Evolutionary conservation across 768 basidiomycete genomes (phyloP).

Genomic region (Tulasnella sp.): DNA sequence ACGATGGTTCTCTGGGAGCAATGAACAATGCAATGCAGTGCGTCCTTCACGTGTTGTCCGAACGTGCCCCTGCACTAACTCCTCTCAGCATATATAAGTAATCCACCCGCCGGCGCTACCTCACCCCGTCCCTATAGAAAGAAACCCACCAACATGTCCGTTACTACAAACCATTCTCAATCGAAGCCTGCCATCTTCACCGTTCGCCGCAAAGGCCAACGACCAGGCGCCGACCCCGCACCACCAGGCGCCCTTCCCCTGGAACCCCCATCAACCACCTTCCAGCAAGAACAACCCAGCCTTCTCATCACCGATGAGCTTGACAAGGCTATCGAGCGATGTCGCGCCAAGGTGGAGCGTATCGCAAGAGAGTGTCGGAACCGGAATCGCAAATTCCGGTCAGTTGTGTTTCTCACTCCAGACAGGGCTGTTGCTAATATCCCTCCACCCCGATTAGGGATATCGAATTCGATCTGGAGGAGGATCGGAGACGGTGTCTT

Average conservation of each 20-base stretch:
- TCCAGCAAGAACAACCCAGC: constrained; percentile 23
- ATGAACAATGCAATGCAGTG: too few relatives aligned
- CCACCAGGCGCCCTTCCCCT: not conserved
- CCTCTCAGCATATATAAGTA: too few relatives aligned
- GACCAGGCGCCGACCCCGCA: too few relatives aligned
- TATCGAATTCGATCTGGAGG: constrained; percentile 43
- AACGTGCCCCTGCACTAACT: too few relatives aligned
- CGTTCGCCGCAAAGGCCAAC: too few relatives aligned
- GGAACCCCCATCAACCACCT: not conserved
- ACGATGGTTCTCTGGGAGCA: too few relatives aligned
- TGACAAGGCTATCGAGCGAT: constrained; percentile 36
- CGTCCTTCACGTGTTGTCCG: too few relatives aligned
- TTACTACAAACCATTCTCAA: too few relatives aligned
- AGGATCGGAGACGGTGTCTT: constrained; percentile 32
- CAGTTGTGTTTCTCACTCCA: constrained; percentile 13
- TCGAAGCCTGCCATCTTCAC: too few relatives aligned
- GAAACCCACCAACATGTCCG: too few relatives aligned
- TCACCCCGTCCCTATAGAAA: too few relatives aligned
- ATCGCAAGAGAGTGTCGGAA: constrained; percentile 37
- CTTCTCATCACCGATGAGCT: constrained; percentile 37
- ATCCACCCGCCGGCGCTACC: too few relatives aligned
- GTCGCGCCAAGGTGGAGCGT: constrained; percentile 33
- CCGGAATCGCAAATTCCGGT: constrained; percentile 43
- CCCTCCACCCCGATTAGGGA: constrained; percentile 30
- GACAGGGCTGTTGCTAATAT: not conserved